phyloP scores from a whole-genome alignment of 108 stramenopile genomes.

The Hondaea fermentalgiana region DNA sequence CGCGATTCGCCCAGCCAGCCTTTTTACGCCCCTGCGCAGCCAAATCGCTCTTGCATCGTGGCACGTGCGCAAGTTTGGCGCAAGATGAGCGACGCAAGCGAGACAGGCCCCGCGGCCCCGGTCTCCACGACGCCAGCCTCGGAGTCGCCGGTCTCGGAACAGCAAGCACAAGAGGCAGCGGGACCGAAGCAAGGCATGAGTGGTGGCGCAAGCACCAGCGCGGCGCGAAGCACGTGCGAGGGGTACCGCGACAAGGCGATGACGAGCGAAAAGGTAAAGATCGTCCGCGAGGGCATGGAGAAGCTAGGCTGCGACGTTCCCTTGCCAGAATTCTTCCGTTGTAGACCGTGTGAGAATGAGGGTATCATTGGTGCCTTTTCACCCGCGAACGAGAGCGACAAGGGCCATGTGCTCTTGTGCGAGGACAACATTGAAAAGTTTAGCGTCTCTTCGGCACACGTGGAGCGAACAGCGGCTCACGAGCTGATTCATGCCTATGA shows the following conservation, averaged over 20 bases:
- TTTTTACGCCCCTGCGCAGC: too few relatives aligned
- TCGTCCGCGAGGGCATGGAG: background rate
- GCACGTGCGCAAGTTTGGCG: too few relatives aligned
- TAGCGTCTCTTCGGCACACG: background rate
- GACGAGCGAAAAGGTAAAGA: background rate
- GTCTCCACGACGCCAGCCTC: too few relatives aligned
- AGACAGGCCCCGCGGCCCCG: too few relatives aligned
- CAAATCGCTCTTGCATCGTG: too few relatives aligned
- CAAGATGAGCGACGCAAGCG: too few relatives aligned
- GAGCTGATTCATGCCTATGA: constrained; percentile 83
- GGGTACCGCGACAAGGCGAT: background rate
- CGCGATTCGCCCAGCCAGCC: too few relatives aligned
- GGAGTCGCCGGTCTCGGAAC: too few relatives aligned
- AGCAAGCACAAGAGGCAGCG: too few relatives aligned
- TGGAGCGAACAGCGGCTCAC: constrained; percentile 52
- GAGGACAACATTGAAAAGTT: constrained; percentile 7
- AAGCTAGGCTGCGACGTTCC: background rate
- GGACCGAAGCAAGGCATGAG: too few relatives aligned
- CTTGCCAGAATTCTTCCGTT: background rate
- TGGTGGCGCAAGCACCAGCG: too few relatives aligned
- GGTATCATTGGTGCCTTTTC: background rate
- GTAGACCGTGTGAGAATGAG: background rate
- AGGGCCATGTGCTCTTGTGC: background rate
- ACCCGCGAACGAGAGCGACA: background rate
- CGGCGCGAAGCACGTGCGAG: background rate